phyloP scores from a whole-genome alignment of 1,284 basidiomycete genomes.

The Malassezia globosa region DNA sequence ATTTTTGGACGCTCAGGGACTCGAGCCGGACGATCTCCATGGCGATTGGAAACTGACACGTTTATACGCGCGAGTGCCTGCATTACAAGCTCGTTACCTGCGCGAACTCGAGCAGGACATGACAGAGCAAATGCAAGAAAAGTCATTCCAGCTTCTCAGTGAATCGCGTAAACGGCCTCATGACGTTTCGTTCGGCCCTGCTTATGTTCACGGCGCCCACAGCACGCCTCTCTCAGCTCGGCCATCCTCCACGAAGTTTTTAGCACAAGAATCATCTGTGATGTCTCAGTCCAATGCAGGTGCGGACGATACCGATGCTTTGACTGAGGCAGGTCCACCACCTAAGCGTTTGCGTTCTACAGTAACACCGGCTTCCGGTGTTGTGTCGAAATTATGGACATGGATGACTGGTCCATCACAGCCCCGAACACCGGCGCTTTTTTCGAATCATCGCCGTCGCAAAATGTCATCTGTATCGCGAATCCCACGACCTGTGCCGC shows the following conservation, averaged over 20 bases:
- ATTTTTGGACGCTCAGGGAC: slow-evolving; percentile 8
- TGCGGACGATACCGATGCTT: neutral
- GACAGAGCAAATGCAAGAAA: slow-evolving; percentile 2
- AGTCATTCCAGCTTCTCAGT: slow-evolving; percentile 9
- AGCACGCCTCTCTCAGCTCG: neutral
- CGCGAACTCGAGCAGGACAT: slow-evolving; percentile 6
- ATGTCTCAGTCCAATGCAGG: neutral
- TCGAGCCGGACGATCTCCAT: slow-evolving; percentile 15
- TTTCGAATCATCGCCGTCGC: too few relatives aligned
- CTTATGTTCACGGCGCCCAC: neutral
- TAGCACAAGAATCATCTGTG: neutral
- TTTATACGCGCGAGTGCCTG: slow-evolving; percentile 15
- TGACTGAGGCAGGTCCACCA: neutral
- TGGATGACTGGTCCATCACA: neutral
- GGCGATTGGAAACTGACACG: slow-evolving; percentile 13
- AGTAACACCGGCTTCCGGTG: neutral
- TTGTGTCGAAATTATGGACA: neutral
- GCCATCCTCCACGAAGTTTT: neutral
- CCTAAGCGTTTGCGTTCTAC: neutral
- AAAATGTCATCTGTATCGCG: neutral
- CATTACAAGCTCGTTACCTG: slow-evolving; percentile 14
- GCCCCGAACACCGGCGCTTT: neutral
- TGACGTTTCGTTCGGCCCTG: neutral
- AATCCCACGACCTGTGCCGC: neutral
- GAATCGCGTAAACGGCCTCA: neutral